These are phyloP conservation scores for Zymoseptoria passerinii DNA, from an alignment of 2,329 filamentous ascomycete species.

Conservation along the genomic window DNA sequence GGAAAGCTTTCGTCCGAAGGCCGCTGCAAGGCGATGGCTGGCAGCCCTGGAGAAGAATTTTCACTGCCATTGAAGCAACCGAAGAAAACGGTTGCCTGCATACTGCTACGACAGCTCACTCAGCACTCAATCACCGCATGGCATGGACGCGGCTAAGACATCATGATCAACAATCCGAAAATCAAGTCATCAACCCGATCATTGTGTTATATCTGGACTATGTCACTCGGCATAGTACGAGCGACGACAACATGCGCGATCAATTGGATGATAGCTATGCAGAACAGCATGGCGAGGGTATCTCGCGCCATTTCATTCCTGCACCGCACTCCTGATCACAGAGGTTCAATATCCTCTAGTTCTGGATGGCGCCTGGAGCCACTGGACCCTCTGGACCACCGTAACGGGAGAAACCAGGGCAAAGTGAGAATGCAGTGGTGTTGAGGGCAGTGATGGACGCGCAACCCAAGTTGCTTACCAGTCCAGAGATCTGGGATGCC, in stretches of 20 bases:
- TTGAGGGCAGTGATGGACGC: conserved; percentile 20
- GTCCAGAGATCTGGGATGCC: conserved; percentile 5
- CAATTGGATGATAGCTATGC: not conserved
- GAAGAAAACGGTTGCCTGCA: no score
- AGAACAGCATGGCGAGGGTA: not conserved
- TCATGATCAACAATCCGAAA: no score
- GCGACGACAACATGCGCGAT: not conserved
- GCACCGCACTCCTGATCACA: not conserved
- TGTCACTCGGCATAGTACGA: not conserved
- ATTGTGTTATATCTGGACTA: not conserved
- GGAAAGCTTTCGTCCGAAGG: not conserved
- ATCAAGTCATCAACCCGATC: not conserved
- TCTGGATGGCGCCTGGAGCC: conserved; percentile 23
- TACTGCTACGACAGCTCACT: not conserved
- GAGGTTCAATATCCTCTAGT: not conserved
- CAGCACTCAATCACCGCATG: not conserved
- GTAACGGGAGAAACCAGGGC: conserved; percentile 24
- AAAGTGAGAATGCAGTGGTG: conserved; percentile 18
- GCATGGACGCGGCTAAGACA: not conserved
- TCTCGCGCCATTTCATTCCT: not conserved
- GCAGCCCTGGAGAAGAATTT: not conserved
- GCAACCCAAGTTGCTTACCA: conserved; percentile 15
- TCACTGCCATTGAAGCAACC: not conserved
- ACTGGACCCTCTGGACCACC: conserved; percentile 23
- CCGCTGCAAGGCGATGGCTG: not conserved